Evolutionary conservation across 2,329 filamentous ascomycete genomes (phyloP).

Genomic region (Phaeosphaeriaceae sp.): DNA sequence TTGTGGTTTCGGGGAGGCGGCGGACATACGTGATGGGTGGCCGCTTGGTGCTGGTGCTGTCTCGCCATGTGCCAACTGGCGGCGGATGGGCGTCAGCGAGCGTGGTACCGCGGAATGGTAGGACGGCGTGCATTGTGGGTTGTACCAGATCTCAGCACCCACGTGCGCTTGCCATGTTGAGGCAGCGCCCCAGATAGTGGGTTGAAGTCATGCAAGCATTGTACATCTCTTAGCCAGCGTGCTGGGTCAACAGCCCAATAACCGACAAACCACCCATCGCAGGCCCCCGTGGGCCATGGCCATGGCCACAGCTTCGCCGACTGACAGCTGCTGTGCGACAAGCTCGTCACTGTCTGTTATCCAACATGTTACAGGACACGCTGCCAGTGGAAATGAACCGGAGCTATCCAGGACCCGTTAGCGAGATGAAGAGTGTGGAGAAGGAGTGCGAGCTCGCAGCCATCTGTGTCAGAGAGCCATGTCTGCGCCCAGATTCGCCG

Average conservation of each 20-base stretch:
- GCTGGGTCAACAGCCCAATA: conserved; percentile 34
- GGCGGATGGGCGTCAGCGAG: conserved; percentile 8
- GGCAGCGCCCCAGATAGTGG: conserved; percentile 22
- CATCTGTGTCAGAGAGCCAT: conserved; percentile 39
- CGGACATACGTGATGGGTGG: too few species aligned
- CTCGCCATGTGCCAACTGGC: background rate
- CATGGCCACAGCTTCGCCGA: conserved; percentile 23
- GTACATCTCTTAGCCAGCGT: conserved; percentile 31
- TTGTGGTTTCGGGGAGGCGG: conserved; percentile 13
- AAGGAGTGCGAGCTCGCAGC: conserved; percentile 40
- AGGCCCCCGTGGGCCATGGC: conserved; percentile 2
- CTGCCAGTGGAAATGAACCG: conserved; percentile 37
- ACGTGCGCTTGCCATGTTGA: conserved; percentile 34
- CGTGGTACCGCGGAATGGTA: conserved; percentile 8
- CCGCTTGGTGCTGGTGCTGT: background rate
- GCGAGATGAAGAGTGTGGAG: conserved; percentile 50
- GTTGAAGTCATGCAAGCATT: conserved; percentile 41
- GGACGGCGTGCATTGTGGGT: conserved; percentile 3
- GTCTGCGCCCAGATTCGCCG: conserved; percentile 12
- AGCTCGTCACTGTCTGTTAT: conserved; percentile 6
- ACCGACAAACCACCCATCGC: conserved; percentile 22
- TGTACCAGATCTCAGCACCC: conserved; percentile 30
- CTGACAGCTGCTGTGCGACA: conserved; percentile 33
- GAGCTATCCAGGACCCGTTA: conserved; percentile 31
- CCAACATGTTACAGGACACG: conserved; percentile 8